Evolutionary conservation across 139 green algal species (phyloP).

Genomic region (Trebouxia sp.): DNA sequence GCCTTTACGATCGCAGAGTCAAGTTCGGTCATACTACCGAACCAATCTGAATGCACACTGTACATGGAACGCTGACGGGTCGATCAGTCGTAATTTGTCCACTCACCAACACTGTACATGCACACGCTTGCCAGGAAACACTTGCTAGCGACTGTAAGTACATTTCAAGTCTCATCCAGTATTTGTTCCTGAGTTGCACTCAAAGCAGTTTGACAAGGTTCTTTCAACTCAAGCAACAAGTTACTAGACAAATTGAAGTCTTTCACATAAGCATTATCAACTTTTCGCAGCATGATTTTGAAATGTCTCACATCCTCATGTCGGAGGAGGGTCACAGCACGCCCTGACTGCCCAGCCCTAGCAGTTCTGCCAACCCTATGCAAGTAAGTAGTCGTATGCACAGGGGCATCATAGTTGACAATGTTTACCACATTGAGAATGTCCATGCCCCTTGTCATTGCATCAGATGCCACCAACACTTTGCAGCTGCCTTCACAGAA

Average conservation of each 20-base stretch:
- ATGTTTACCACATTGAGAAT: constrained; percentile 58
- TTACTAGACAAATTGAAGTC: constrained; percentile 56
- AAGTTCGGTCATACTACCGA: too few relatives aligned
- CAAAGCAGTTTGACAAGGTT: not conserved
- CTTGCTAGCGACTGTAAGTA: too few relatives aligned
- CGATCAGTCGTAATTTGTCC: too few relatives aligned
- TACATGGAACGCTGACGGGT: too few relatives aligned
- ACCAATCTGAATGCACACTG: too few relatives aligned
- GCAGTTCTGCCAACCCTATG: constrained; percentile 82
- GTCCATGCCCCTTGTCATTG: constrained; percentile 90
- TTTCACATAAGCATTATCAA: constrained; percentile 80
- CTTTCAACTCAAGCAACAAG: constrained; percentile 35
- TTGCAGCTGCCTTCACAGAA: constrained; percentile 47
- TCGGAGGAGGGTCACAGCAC: constrained; percentile 77
- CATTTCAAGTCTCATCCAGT: constrained; percentile 1
- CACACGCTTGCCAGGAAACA: too few relatives aligned
- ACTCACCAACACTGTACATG: too few relatives aligned
- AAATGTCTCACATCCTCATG: constrained; percentile 87
- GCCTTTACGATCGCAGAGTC: too few relatives aligned
- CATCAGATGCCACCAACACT: constrained; percentile 87
- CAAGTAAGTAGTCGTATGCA: constrained; percentile 84
- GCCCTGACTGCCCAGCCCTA: constrained; percentile 65
- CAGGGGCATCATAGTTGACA: constrained; percentile 89
- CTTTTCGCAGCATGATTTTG: constrained; percentile 81
- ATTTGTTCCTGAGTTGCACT: constrained; percentile 6